Conservation (phyloP, 2,329 filamentous ascomycete genomes). For the Onygenales sp. region DNA sequence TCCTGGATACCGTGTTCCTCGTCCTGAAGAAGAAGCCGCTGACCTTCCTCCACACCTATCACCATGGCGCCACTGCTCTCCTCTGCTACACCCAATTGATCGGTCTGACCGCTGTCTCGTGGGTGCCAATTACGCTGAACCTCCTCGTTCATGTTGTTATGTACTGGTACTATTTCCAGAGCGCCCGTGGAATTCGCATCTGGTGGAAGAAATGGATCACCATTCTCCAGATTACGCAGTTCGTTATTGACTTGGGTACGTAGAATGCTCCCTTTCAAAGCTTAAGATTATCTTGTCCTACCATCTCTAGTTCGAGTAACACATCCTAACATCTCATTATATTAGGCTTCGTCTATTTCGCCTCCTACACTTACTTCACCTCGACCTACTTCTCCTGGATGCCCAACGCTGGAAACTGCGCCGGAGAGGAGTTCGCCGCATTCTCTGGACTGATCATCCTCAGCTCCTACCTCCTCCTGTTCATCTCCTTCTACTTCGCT, state of each 20-base stretch:
- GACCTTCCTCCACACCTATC: conserved; percentile 94
- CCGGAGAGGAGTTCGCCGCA: conserved; percentile 85
- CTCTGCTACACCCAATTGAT: conserved; percentile 91
- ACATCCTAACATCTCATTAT: conserved; percentile 1
- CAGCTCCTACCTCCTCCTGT: conserved; percentile 82
- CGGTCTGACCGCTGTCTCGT: conserved; percentile 77
- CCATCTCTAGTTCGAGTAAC: neutral
- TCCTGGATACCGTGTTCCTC: conserved; percentile 84
- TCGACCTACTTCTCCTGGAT: conserved; percentile 72
- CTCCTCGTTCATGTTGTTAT: conserved; percentile 86
- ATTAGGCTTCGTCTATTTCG: conserved; percentile 84
- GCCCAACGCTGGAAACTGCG: conserved; percentile 70
- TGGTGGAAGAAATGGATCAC: conserved; percentile 99
- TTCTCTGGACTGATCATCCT: conserved; percentile 79
- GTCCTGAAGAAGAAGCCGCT: conserved; percentile 96
- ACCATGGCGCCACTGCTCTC: conserved; percentile 84
- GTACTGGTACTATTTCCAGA: conserved; percentile 99
- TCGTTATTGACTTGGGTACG: conserved; percentile 84
- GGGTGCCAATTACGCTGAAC: conserved; percentile 82
- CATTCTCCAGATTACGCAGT: conserved; percentile 85
- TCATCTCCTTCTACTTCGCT: conserved; percentile 90
- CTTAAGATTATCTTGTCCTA: no score
- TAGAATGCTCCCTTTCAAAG: conserved; percentile 3
- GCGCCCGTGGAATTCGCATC: conserved; percentile 77
- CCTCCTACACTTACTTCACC: conserved; percentile 87